phyloP scores from a whole-genome alignment of 2,329 filamentous ascomycete species.

The Pseudogymnoascus sp. region DNA sequence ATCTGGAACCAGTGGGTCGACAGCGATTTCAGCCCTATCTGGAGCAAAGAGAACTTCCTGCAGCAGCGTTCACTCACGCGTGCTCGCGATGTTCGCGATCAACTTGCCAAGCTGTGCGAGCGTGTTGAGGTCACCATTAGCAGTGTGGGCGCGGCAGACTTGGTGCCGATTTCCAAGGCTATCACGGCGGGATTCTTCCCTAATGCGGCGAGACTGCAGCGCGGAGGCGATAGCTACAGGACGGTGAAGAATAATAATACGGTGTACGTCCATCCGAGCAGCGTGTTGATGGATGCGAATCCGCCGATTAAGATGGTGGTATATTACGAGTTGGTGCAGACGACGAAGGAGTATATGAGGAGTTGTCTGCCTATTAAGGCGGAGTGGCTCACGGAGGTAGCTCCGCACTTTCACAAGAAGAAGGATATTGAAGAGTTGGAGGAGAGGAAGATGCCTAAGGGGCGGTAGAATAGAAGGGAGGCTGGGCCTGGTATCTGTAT shows the following conservation, averaged over 20 bases:
- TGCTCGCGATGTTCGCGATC: constrained; percentile 85
- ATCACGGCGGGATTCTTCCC: constrained; percentile 91
- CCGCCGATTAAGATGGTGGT: constrained; percentile 75
- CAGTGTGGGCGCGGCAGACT: constrained; percentile 61
- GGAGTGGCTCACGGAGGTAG: constrained; percentile 80
- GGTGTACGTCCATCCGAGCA: constrained; percentile 86
- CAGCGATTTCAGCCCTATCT: constrained; percentile 78
- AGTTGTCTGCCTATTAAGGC: constrained; percentile 78
- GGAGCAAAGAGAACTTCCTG: constrained; percentile 87
- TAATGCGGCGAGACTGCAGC: constrained; percentile 77
- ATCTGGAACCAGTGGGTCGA: constrained; percentile 96
- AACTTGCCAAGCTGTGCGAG: constrained; percentile 86
- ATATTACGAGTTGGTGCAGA: constrained; percentile 77
- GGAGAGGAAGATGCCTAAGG: constrained; percentile 67
- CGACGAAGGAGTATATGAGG: constrained; percentile 88
- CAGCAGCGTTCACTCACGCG: constrained; percentile 85
- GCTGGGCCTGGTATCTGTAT: neutral
- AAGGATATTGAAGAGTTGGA: constrained; percentile 79
- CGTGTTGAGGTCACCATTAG: constrained; percentile 77
- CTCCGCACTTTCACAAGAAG: constrained; percentile 91
- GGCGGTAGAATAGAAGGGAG: constrained; percentile 4
- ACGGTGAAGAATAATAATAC: constrained; percentile 86
- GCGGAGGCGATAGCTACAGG: constrained; percentile 79
- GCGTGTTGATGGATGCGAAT: constrained; percentile 69
- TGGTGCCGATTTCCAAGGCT: constrained; percentile 76